These are phyloP conservation scores for Russula sp. DNA, from an alignment of 768 basidiomycete species.

Conservation along the genomic window DNA sequence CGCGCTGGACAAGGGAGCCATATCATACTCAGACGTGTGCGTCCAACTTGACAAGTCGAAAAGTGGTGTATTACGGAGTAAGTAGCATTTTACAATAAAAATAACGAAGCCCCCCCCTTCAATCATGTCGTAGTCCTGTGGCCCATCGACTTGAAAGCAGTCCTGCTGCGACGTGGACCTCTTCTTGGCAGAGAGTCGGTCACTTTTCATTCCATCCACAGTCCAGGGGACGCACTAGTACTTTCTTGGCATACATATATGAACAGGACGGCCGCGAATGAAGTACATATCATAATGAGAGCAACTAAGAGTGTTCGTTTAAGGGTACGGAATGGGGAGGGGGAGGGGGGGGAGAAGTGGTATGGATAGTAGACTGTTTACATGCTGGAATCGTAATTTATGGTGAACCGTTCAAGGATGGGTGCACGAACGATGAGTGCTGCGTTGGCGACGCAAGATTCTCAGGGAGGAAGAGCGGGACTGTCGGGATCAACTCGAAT, in stretches of 20 bases:
- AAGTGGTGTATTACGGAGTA: too few relatives aligned
- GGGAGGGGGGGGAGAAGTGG: not conserved
- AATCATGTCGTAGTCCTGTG: too few relatives aligned
- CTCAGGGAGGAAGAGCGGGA: constrained; percentile 60
- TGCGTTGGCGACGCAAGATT: constrained; percentile 37
- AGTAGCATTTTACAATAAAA: too few relatives aligned
- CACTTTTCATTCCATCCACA: not conserved
- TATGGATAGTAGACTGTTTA: not conserved
- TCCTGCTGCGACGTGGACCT: not conserved
- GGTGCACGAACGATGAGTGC: constrained; percentile 29
- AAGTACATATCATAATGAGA: constrained; percentile 10
- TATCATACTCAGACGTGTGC: too few relatives aligned
- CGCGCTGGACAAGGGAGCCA: too few relatives aligned
- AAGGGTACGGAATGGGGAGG: not conserved
- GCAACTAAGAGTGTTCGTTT: not conserved
- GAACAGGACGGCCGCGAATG: constrained; percentile 1
- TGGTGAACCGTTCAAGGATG: constrained; percentile 33
- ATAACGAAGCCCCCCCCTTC: too few relatives aligned
- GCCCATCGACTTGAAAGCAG: too few relatives aligned
- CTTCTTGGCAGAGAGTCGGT: not conserved
- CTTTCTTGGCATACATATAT: constrained; percentile 11
- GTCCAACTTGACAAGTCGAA: too few relatives aligned
- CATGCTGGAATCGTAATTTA: not conserved
- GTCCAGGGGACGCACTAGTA: not conserved
- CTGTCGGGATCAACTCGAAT: constrained; percentile 73